These are phyloP conservation scores for Penicillium sclerotigenum DNA, from an alignment of 2,329 filamentous ascomycete genomes.

Conservation along the genomic window DNA sequence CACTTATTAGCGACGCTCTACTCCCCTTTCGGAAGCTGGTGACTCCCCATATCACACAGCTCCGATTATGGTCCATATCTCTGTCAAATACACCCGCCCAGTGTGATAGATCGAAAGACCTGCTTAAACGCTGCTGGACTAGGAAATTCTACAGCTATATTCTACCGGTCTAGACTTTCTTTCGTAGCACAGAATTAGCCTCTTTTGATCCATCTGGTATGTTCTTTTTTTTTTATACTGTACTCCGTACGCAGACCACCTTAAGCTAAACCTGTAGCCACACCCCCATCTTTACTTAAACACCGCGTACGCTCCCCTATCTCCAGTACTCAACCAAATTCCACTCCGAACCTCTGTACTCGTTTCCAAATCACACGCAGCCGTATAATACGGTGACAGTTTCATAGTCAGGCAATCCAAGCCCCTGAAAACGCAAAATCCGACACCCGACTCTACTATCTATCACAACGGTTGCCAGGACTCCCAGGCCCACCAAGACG, in stretches of 20 bases:
- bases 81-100: not conserved
- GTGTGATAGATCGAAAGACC: not conserved
- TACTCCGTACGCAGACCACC: not conserved
- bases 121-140: not conserved
- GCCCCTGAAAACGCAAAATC: constrained; percentile 5
- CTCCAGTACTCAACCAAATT: not conserved
- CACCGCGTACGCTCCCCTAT: not conserved
- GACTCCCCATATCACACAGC: constrained; percentile 1
- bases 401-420: constrained; percentile 2
- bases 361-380: not conserved
- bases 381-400: not conserved
- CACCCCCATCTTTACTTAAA: not conserved
- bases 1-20: constrained; percentile 2
- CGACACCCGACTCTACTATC: constrained; percentile 1
- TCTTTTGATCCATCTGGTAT: not conserved
- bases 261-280: not conserved
- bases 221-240: not conserved
- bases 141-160: not conserved
- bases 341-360: not conserved
- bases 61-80: not conserved
- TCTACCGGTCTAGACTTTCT: not conserved
- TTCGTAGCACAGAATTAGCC: not conserved
- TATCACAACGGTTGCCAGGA: constrained; percentile 11
- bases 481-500: constrained; percentile 4
- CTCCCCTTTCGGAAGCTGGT: constrained; percentile 1